Conservation (phyloP, 2,329 filamentous ascomycete species). For the Annulohypoxylon truncatum region DNA sequence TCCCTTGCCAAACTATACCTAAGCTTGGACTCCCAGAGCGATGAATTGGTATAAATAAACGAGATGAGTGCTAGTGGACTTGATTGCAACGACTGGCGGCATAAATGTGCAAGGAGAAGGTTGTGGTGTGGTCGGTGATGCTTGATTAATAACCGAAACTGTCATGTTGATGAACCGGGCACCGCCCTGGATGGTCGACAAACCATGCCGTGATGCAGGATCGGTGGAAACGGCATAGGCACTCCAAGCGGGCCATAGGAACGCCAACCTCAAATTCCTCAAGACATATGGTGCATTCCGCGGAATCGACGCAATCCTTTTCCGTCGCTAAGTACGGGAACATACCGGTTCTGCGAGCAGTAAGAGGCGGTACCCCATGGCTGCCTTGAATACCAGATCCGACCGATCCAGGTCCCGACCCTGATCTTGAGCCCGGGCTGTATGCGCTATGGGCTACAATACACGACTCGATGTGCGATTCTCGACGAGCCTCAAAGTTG, state of each 20-base stretch:
- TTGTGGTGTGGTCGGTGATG: neutral
- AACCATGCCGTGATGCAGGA: constrained; percentile 73
- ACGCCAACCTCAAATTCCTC: constrained; percentile 73
- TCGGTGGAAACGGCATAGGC: constrained; percentile 72
- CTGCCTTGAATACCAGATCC: constrained; percentile 40
- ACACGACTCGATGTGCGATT: constrained; percentile 69
- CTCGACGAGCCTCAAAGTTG: constrained; percentile 66
- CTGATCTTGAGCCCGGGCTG: constrained; percentile 47
- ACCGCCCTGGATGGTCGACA: constrained; percentile 69
- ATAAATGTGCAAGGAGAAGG: constrained; percentile 15
- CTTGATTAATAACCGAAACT: constrained; percentile 67
- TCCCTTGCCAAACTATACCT: constrained; percentile 4
- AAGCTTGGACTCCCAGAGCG: neutral
- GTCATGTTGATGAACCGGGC: constrained; percentile 74
- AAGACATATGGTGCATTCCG: constrained; percentile 75
- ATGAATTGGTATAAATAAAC: constrained; percentile 11
- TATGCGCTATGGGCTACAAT: constrained; percentile 67
- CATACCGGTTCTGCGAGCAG: constrained; percentile 66
- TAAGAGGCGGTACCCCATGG: constrained; percentile 47
- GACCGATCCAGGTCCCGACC: constrained; percentile 43
- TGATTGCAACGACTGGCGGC: constrained; percentile 8
- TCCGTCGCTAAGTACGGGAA: constrained; percentile 73
- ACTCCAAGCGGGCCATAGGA: constrained; percentile 74
- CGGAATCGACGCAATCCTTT: constrained; percentile 75
- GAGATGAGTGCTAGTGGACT: constrained; percentile 14